Evolutionary conservation across 1,284 basidiomycete species (phyloP).

Genomic region (Ustilago loliicola): DNA sequence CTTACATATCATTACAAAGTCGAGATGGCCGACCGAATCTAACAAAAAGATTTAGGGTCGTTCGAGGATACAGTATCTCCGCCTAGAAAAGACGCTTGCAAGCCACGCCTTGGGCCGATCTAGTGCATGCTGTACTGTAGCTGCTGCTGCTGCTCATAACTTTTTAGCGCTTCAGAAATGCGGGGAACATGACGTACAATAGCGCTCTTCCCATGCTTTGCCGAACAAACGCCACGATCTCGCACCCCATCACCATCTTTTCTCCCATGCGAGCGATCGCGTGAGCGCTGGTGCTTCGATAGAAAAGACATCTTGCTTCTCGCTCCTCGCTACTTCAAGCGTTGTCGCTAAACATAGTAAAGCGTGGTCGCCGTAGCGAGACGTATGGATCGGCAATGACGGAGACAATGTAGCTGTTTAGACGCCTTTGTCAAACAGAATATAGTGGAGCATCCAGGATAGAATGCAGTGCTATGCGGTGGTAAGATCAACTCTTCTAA

Average conservation of each 20-base stretch:
- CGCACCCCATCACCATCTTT: neutral
- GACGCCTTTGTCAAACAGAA: neutral
- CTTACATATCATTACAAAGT: slow-evolving; percentile 27
- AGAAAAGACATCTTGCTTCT: neutral
- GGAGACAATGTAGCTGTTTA: neutral
- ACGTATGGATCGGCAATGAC: neutral
- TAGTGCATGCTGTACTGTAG: neutral
- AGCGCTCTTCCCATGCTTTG: neutral
- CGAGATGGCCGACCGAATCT: neutral
- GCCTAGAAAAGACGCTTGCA: neutral
- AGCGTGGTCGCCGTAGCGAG: neutral
- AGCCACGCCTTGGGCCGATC: neutral
- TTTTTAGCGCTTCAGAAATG: neutral
- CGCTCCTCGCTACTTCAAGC: neutral
- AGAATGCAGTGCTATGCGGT: no score
- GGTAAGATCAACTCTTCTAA: no score
- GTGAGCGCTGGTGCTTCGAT: neutral
- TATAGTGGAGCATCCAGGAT: no score
- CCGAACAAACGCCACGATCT: slow-evolving; percentile 1
- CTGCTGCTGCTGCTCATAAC: no score
- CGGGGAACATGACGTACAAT: neutral
- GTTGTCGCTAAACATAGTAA: neutral
- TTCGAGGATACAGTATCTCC: neutral
- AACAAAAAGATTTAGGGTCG: neutral
- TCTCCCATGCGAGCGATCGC: neutral